Evolutionary conservation across 306 rosid species (phyloP), one percentile per base, ranked within the genome.

Genomic region (Cucumis melo): DNA sequence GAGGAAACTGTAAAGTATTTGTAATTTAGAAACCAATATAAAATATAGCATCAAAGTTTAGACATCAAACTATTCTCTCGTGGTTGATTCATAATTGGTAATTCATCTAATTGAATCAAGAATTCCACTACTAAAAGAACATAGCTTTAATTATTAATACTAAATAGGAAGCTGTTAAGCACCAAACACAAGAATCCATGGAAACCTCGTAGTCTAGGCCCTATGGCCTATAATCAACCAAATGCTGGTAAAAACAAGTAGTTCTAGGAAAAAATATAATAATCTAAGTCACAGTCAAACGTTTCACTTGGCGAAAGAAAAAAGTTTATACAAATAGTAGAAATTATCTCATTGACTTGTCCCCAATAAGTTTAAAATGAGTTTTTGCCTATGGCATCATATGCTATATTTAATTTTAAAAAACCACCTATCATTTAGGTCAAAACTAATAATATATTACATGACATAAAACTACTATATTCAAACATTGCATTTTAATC

Each of bases 401-500:
- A 66, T 66, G 73, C 53, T 39, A 42, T 68, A 68, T 68, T 68
- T 44, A 68, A 42, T 68, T 0, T 17, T n/a, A 11, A 68, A 68
- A 68, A 68, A 68, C 38, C 56, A 44, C 75, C 56, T 42, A 68
- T 46, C 55, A 68, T 2, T 44, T 44, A 23, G 56, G 75, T 68
- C 75, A 68, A 68, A 68, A 68, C 56, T 16, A 68, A 12, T 68
- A 42, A 21, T 23, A 42, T 68, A 68, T 68, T 42, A 21, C 75
- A 20, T 44, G 34, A 68, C 59, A 71, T 71, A 16, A 9, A 48
- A 50, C 23, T 50, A 8, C 38, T 68, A 44, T 44, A 20, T 68
- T 68, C 56, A 44, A 68, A 23, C 75, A 68, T 68, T 71, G 41
- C 76, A 71, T 7, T 71, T 71, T 48, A 71, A 71, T 48, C 14